Conservation (phyloP, 805 yeast species). For the Zygosaccharomyces kombuchaensis region DNA sequence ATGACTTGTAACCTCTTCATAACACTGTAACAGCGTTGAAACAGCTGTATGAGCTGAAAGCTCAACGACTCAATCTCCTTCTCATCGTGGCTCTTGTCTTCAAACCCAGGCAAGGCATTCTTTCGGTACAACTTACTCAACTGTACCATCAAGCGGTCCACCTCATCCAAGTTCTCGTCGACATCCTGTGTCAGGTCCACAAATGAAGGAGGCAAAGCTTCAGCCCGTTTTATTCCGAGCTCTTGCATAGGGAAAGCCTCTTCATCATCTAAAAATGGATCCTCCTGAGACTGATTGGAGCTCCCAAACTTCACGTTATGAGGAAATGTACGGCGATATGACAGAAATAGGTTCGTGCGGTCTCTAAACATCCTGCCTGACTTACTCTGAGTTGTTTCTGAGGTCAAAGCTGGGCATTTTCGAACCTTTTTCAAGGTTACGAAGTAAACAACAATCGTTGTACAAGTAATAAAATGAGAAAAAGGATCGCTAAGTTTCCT, state of each 20-base stretch:
- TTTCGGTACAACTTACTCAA: conserved; percentile 71
- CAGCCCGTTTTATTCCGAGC: conserved; percentile 42
- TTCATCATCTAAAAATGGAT: conserved; percentile 28
- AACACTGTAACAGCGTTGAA: conserved; percentile 73
- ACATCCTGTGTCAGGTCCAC: conserved; percentile 69
- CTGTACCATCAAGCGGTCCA: conserved; percentile 51
- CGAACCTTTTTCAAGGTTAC: not conserved
- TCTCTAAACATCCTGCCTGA: conserved; percentile 72
- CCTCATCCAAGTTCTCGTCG: conserved; percentile 53
- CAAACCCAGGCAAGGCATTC: conserved; percentile 81
- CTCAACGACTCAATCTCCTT: conserved; percentile 74
- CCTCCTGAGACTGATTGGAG: conserved; percentile 24
- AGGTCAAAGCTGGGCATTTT: not conserved
- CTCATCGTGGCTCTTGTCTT: conserved; percentile 73
- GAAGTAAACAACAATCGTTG: not conserved
- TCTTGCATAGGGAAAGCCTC: conserved; percentile 28
- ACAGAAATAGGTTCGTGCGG: conserved; percentile 84
- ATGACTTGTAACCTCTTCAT: conserved; percentile 61
- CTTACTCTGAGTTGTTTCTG: not conserved
- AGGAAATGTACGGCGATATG: conserved; percentile 86
- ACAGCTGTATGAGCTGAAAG: conserved; percentile 63
- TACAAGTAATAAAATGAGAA: not conserved
- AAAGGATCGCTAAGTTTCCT: not conserved
- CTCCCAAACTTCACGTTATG: conserved; percentile 60
- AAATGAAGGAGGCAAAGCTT: conserved; percentile 70